These are phyloP conservation scores for Cucurbitaria berberidis DNA, from an alignment of 2,329 filamentous ascomycete genomes.

Conservation along the genomic window DNA sequence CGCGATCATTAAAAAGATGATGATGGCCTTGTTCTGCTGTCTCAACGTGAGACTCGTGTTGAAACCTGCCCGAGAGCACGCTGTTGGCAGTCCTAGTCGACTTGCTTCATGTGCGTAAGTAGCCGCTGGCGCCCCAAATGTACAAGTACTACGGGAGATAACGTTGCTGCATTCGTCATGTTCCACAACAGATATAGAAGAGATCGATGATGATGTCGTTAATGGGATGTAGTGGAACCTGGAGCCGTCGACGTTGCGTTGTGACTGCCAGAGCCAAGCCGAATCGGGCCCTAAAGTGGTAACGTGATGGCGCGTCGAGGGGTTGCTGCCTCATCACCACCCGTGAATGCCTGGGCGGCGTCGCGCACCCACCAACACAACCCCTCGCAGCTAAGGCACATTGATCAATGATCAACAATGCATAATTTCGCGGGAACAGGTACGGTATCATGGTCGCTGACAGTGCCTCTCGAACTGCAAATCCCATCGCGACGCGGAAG, in stretches of 20 bases:
- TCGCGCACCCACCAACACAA: conserved; percentile 1
- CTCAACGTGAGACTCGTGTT: too few relatives aligned
- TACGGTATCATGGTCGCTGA: conserved; percentile 13
- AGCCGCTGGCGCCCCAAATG: background rate
- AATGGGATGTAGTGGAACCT: conserved; percentile 5
- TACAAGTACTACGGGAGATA: background rate
- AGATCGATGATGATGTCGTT: background rate
- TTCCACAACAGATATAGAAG: background rate
- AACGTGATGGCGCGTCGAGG: conserved; percentile 21
- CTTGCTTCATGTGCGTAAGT: background rate
- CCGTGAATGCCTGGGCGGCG: conserved; percentile 11
- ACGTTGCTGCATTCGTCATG: background rate
- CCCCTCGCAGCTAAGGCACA: conserved; percentile 4
- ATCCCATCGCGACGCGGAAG: conserved; percentile 22
- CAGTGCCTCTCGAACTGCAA: conserved; percentile 6
- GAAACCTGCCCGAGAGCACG: background rate
- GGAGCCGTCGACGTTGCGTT: conserved; percentile 8
- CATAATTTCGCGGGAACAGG: conserved; percentile 18
- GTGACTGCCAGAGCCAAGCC: conserved; percentile 1
- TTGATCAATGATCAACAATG: conserved; percentile 25
- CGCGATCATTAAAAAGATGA: too few relatives aligned
- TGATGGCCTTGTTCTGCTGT: too few relatives aligned
- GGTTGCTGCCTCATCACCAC: too few relatives aligned
- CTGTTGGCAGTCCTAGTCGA: background rate
- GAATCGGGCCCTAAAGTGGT: conserved; percentile 9